These are phyloP conservation scores for Cryphonectria naterciae DNA, from an alignment of 2,329 filamentous ascomycete species.

Conservation along the genomic window DNA sequence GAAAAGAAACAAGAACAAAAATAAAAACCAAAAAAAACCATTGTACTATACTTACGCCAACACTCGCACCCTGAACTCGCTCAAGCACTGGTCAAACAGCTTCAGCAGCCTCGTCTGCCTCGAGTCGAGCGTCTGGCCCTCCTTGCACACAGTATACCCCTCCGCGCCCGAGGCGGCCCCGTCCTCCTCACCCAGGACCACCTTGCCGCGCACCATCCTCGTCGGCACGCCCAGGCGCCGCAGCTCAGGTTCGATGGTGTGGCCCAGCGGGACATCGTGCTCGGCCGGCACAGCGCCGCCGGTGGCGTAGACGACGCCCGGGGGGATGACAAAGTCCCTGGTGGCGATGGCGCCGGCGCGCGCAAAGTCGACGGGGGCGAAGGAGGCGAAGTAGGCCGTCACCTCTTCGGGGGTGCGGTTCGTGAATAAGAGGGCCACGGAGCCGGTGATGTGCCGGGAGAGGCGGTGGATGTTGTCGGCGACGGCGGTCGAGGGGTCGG, in stretches of 20 bases:
- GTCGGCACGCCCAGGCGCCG: conserved; percentile 89
- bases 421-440: conserved; percentile 89
- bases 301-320: conserved; percentile 78
- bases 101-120: conserved; percentile 93
- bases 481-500: conserved; percentile 75
- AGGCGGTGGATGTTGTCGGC: conserved; percentile 77
- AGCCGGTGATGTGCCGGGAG: conserved; percentile 71
- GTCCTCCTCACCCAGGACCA: conserved; percentile 65
- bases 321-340: conserved; percentile 78
- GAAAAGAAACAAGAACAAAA: too few relatives aligned
- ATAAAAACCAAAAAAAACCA: not conserved
- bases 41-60: conserved; percentile 61
- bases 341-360: conserved; percentile 79
- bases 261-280: conserved; percentile 83
- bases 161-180: conserved; percentile 53
- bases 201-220: conserved; percentile 83
- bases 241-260: conserved; percentile 88
- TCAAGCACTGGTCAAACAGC: conserved; percentile 87
- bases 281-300: conserved; percentile 79
- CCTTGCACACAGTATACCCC: conserved; percentile 79
- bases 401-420: conserved; percentile 72
- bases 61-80: conserved; percentile 84
- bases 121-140: conserved; percentile 84
- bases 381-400: conserved; percentile 71
- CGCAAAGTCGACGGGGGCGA: conserved; percentile 83